Base-by-base conservation (phyloP, 2,329 filamentous ascomycete genomes). In the Fusarium kyushuense region DNA sequence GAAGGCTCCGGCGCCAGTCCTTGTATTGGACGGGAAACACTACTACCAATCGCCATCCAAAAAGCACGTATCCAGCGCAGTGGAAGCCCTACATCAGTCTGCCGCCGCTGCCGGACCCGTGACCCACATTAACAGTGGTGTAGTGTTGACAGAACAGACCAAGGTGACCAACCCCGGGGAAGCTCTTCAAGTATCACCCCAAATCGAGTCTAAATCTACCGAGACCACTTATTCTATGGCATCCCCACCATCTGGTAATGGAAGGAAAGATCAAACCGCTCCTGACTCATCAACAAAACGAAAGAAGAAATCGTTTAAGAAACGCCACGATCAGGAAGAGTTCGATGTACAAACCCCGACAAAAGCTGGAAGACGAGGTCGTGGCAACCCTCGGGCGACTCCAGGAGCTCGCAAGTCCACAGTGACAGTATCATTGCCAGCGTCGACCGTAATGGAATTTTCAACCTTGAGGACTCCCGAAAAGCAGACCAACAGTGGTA, bases 1-100 rank as follows among this genome's bases (percentile, higher is more conserved):
- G 33, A 69, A 74, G 25, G 59, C 55, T 10, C 41, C 61, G 3
- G 58, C 65, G 10, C 73, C 75, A 14, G 53, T 66, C 23, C 47
- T 67, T 46, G 4, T 72, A 1, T 33, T 69, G 9, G 52, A 71
- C 9, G 74, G 74, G 2, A 64, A 61, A 9, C 72, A 78, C 36
- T 77, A 76, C 57, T 77, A 71, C 38, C 61, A 71, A 4, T 67
- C 68, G 5, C 51, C 33, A n/a, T 10, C 29, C 16, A 19, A 9
- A 17, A 23, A 43, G 11, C 46, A 36, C 17, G 49, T 29, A 27
- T 17, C 58, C 25, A 65, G 74, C n/a, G 72, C 73, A 19, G 68
- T 78, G 25, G 67, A 73, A 36, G 71, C 72, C 21, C 58, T 78
- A 32, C 71, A 74, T 12, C 71, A 73, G 51, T 78, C 78, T 12